Evolutionary conservation across 345 rosid species (phyloP).

Genomic region (Linum lewisii): DNA sequence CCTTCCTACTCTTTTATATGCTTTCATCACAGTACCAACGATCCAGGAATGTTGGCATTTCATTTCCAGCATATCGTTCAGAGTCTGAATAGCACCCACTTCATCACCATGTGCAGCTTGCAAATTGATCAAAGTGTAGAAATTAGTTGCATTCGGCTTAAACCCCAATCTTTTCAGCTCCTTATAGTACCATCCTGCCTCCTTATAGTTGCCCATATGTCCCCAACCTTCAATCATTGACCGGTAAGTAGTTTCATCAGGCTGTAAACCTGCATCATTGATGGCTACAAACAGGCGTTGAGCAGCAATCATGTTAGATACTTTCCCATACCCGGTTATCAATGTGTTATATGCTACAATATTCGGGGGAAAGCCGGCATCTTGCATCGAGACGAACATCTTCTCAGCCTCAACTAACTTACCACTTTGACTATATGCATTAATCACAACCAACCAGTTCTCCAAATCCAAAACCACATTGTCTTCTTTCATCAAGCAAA

Average conservation of each 20-base stretch:
- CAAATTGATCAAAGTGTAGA: constrained; percentile 63
- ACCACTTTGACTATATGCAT: constrained; percentile 78
- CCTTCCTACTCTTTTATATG: constrained; percentile 61
- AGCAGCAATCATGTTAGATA: constrained; percentile 61
- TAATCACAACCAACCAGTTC: constrained; percentile 80
- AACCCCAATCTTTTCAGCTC: constrained; percentile 59
- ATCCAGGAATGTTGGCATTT: constrained; percentile 67
- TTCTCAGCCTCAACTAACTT: constrained; percentile 61
- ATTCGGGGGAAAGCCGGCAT: constrained; percentile 43
- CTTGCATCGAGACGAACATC: constrained; percentile 45
- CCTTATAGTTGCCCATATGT: constrained; percentile 37
- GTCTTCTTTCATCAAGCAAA: constrained; percentile 50
- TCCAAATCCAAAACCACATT: constrained; percentile 41
- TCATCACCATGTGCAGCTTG: constrained; percentile 66
- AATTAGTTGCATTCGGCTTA: constrained; percentile 70
- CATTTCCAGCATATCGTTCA: constrained; percentile 60
- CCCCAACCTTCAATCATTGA: constrained; percentile 99
- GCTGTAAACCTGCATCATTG: constrained; percentile 40
- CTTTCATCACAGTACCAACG: constrained; percentile 58
- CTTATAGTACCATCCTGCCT: constrained; percentile 43
- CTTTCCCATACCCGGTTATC: constrained; percentile 77
- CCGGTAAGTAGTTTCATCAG: constrained; percentile 78
- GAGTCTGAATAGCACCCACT: constrained; percentile 45
- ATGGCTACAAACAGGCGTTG: constrained; percentile 38
- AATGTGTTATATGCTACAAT: constrained; percentile 69